phyloP scores from a whole-genome alignment of 257 asterid species.

The Nyctanthes arbortristis region DNA sequence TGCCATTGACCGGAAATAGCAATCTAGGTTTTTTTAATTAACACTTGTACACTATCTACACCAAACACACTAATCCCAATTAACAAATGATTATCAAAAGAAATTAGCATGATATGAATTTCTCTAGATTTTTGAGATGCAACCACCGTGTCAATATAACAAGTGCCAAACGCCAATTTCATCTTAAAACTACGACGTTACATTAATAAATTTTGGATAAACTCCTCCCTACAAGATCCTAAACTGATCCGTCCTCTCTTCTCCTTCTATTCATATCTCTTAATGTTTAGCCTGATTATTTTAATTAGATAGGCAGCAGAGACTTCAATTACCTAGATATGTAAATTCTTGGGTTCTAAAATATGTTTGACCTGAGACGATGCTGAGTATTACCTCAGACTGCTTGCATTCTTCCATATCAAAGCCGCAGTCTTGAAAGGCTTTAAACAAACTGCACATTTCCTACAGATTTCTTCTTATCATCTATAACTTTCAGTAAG shows the following conservation, averaged over 20 bases:
- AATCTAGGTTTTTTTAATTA: not conserved
- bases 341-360: not conserved
- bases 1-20: not conserved
- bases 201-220: not conserved
- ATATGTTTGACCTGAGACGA: not conserved
- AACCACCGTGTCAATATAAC: not conserved
- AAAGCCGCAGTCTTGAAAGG: not conserved
- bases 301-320: not conserved
- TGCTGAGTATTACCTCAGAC: not conserved
- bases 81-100: not conserved
- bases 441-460: not conserved
- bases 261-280: not conserved
- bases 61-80: not conserved
- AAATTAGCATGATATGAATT: not conserved
- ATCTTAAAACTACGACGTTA: not conserved
- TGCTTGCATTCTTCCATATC: not conserved
- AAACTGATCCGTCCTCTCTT: not conserved
- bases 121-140: not conserved
- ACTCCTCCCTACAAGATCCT: not conserved
- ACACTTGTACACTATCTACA: not conserved
- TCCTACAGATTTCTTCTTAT: not conserved
- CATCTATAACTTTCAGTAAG: not conserved
- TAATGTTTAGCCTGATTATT: not conserved
- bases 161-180: not conserved
- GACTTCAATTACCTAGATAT: not conserved